Base-by-base conservation (phyloP, 495 filamentous ascomycete species). In the Schizothecium vesticola region DNA sequence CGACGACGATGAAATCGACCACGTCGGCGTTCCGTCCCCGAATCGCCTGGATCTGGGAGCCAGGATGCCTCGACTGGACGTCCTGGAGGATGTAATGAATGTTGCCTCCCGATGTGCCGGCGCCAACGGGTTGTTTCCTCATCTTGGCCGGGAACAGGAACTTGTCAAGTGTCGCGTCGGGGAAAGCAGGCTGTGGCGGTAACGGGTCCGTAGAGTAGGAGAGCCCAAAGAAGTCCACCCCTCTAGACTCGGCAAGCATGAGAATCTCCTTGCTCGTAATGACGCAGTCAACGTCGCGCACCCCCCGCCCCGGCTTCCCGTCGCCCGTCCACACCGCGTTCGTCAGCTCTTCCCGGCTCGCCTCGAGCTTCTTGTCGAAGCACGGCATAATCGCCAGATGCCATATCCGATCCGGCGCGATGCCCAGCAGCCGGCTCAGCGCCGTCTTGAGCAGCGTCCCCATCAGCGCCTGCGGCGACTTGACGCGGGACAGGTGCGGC, bases 301-400 rank as follows among this genome's bases (percentile, higher is more conserved):
- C 83, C 8, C 89, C 87, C 22, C 81, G 80, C 4, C 81, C 78
- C 0, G 79, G 76, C 56, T 77, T 73, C 7, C 80, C 78, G 26
- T 75, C 71, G 31, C 78, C 76, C 28, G 76, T 77, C 95, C 96
- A 98, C 24, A 87, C 85, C 0, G 85, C 77, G 74, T 93, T 90
- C 3, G 95, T 99, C 36, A 99, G 85, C 76, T 99, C 96, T 75
- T 91, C 90, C 23, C 95, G 89, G 65, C 92, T 95, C 9, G 94
- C 95, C 79, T 99, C 95, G 16, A 99, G 87, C 79, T 99, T 99
- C 81, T 99, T 99, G 80, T 99, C 95, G 76, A 99, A 99, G 77
- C 95, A 99, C 24, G 95, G 95, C 96, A 98, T 98, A 36, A 99
- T 82, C 5, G 93, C 92, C 56, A 97, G 76, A 76, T 97, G 92